Evolutionary conservation across 176 grass and related monocot species (phyloP).

Genomic region (Carex myosuroides): DNA sequence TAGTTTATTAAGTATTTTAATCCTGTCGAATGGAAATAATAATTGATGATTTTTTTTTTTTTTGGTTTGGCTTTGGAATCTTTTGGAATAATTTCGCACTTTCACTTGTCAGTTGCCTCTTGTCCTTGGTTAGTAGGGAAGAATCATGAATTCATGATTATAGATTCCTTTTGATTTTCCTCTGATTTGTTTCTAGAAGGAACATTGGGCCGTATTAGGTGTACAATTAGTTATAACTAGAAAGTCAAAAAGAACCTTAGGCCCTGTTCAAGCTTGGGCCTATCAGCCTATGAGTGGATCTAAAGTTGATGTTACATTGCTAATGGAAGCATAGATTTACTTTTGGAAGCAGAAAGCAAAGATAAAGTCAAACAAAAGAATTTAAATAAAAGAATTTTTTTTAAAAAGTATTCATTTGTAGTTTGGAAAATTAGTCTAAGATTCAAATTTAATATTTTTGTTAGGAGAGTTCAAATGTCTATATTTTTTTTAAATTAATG

Average conservation of each 20-base stretch:
- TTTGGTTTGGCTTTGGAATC: not conserved
- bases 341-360: not conserved
- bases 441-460: too few species aligned
- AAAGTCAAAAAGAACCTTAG: not conserved
- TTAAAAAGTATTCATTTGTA: too few species aligned
- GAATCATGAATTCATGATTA: not conserved
- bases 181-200: not conserved
- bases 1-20: too few species aligned
- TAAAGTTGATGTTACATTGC: not conserved
- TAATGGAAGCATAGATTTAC: not conserved
- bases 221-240: not conserved
- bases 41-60: not conserved
- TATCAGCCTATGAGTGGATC: not conserved
- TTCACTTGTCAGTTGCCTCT: not conserved
- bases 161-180: not conserved
- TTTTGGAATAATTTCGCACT: not conserved
- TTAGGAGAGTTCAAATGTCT: too few species aligned
- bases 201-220: not conserved
- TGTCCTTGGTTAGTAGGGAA: not conserved
- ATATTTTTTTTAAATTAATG: too few species aligned
- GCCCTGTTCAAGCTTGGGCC: not conserved
- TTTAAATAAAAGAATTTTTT: too few species aligned
- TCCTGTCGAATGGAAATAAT: too few species aligned
- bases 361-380: not conserved
- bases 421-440: too few species aligned